A percentile compares a stretch with the other conserved stretches of the same genome.
phyloP scores from a whole-genome alignment of 495 filamentous ascomycete genomes.

The Xylaria cubensis region DNA sequence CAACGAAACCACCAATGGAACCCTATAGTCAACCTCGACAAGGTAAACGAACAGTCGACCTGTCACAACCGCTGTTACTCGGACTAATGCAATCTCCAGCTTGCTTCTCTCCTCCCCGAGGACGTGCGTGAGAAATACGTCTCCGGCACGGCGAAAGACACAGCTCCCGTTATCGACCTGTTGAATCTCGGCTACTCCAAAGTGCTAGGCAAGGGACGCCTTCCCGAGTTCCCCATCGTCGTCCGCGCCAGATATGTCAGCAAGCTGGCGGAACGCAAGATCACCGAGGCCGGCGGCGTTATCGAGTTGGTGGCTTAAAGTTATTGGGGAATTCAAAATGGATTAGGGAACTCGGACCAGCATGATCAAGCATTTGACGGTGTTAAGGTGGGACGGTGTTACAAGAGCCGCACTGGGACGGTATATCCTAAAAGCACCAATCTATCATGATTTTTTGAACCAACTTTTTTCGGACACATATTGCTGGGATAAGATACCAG shows the following conservation, averaged over 20 bases:
- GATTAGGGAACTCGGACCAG: conserved; percentile 12
- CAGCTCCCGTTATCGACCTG: conserved; percentile 90
- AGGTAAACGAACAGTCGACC: conserved; percentile 78
- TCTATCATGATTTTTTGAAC: conserved; percentile 15
- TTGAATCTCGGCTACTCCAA: conserved; percentile 91
- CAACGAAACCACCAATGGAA: conserved; percentile 90
- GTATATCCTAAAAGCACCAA: conserved; percentile 29
- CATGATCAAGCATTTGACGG: conserved; percentile 23
- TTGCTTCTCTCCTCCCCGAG: conserved; percentile 81
- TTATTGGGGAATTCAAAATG: not conserved
- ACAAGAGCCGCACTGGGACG: conserved; percentile 3
- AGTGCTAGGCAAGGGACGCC: conserved; percentile 89
- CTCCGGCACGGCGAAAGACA: conserved; percentile 73
- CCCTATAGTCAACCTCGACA: conserved; percentile 88
- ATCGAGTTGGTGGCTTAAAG: conserved; percentile 91
- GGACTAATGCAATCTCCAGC: conserved; percentile 55
- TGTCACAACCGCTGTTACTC: conserved; percentile 60
- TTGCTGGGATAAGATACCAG: not conserved
- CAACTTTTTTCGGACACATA: not conserved
- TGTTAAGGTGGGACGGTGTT: conserved; percentile 23
- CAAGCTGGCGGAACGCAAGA: conserved; percentile 90
- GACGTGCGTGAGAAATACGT: conserved; percentile 87
- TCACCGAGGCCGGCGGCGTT: conserved; percentile 90
- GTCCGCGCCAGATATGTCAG: conserved; percentile 89
- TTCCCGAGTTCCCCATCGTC: conserved; percentile 84